phyloP scores from a whole-genome alignment of 129 eudicot genomes.

The Flaveria bidentis region DNA sequence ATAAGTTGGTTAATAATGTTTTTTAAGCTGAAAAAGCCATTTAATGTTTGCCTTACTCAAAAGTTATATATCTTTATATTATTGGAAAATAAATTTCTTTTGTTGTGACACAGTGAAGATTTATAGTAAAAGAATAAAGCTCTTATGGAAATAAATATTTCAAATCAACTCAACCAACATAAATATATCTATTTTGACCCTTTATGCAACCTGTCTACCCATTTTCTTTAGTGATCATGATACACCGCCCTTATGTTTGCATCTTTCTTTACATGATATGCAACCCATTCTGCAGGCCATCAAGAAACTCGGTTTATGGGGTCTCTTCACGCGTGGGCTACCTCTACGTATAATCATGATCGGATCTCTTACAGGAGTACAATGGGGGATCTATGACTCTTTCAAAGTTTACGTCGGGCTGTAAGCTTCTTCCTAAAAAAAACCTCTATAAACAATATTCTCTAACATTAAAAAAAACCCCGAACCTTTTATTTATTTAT shows the following conservation, averaged over 20 bases:
- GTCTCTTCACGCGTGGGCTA: constrained; percentile 81
- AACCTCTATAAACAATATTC: background rate
- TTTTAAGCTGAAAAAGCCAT: no score
- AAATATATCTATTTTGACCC: background rate
- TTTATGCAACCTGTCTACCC: background rate
- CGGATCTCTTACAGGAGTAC: constrained; percentile 87
- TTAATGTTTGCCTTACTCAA: no score
- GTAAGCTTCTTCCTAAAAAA: constrained; percentile 45
- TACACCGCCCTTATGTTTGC: background rate
- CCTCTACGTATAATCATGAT: constrained; percentile 93
- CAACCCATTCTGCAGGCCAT: constrained; percentile 55
- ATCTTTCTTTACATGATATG: background rate
- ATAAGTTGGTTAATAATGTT: no score
- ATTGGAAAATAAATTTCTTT: no score
- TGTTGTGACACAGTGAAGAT: background rate
- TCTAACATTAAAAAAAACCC: background rate
- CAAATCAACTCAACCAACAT: background rate
- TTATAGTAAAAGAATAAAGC: background rate
- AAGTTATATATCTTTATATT: no score
- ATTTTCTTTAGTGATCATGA: background rate
- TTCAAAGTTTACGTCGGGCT: constrained; percentile 88
- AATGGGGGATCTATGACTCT: constrained; percentile 88
- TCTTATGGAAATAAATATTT: background rate
- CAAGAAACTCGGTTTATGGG: constrained; percentile 68
- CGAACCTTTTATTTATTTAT: background rate